These are phyloP conservation scores for Lachnellula hyalina DNA, from an alignment of 2,329 filamentous ascomycete genomes.

Conservation along the genomic window DNA sequence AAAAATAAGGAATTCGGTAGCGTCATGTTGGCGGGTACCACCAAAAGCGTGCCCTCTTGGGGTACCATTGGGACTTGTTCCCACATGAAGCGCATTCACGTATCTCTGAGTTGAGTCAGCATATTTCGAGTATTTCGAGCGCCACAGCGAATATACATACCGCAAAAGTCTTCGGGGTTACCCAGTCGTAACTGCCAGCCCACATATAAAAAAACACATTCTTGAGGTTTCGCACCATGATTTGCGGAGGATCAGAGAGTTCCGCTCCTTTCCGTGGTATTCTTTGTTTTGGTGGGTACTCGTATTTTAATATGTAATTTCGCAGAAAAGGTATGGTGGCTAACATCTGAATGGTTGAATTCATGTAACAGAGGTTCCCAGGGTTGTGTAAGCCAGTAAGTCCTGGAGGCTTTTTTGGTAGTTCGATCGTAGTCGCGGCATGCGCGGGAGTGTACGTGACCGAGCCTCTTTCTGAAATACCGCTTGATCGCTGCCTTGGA, in stretches of 20 bases:
- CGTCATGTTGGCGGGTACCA: conserved; percentile 75
- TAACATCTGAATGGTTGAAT: conserved; percentile 80
- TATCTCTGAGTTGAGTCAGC: conserved; percentile 18
- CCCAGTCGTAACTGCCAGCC: conserved; percentile 28
- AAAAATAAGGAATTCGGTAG: conserved; percentile 84
- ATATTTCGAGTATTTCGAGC: background rate
- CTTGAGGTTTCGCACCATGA: conserved; percentile 55
- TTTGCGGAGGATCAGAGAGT: conserved; percentile 47
- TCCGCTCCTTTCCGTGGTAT: conserved; percentile 59
- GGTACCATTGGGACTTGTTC: background rate
- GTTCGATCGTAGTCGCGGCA: conserved; percentile 36
- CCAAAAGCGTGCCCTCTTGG: conserved; percentile 48
- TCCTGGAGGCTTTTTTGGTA: conserved; percentile 45
- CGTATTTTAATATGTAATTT: conserved; percentile 53
- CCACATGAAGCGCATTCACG: conserved; percentile 18
- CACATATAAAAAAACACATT: conserved; percentile 45
- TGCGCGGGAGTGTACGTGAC: conserved; percentile 33
- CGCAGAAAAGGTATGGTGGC: conserved; percentile 67
- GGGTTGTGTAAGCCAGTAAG: conserved; percentile 75
- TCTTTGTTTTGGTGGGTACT: conserved; percentile 58
- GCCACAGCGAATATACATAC: conserved; percentile 36
- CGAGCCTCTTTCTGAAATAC: conserved; percentile 57
- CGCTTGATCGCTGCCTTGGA: conserved; percentile 68
- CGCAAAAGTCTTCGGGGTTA: conserved; percentile 53
- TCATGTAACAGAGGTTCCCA: conserved; percentile 84